Base-by-base conservation (phyloP, 306 rosid species). In the Oxytropis ochrocephala region DNA sequence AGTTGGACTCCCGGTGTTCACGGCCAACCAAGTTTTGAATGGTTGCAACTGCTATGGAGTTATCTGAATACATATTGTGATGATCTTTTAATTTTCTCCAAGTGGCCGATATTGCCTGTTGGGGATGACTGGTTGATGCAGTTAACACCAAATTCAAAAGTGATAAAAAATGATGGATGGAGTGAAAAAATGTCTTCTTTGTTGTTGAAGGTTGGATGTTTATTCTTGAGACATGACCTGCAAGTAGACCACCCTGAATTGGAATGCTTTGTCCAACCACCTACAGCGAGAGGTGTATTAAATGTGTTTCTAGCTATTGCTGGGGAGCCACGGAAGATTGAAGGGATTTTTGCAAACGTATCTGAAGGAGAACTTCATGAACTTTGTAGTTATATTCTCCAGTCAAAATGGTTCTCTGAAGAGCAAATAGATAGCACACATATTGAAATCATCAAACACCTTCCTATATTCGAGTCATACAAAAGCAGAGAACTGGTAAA, bases 301-400 rank as follows among this genome's bases (percentile, higher is more conserved):
- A 88, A 84, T 71, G 96, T 88, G 29, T 78, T 93, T 85, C 79
- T 86, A 76, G 87, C 90, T 53, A 75, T 88, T 90, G 94, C 97
- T 74, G 90, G 91, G 60, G 82, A 72, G 50, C 78, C 74, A 64
- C 86, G 86, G 74, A 90, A 88, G 69, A 63, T 88, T 50, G 90
- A 79, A 78, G 85, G 84, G 62, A 88, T 93, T 64, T 93, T 93
- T 46, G 17, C 56, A 18, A 79, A 84, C 79, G 94, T 86, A 75
- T 88, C 94, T 21, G 90, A 86, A 79, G 97, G 94, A 73, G 98
- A 93, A 86, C 85, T 93, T 74, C 96, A 86, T 76, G 98, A 93
- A 83, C 91, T 93, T 52, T 86, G 94, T 64, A 90, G 91, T 80
- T 93, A 88, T 82, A 67, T 93, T 85, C 97, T 93, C 82, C 98